Base-by-base conservation (phyloP, 768 basidiomycete genomes). In the Russula griseocarnosa region DNA sequence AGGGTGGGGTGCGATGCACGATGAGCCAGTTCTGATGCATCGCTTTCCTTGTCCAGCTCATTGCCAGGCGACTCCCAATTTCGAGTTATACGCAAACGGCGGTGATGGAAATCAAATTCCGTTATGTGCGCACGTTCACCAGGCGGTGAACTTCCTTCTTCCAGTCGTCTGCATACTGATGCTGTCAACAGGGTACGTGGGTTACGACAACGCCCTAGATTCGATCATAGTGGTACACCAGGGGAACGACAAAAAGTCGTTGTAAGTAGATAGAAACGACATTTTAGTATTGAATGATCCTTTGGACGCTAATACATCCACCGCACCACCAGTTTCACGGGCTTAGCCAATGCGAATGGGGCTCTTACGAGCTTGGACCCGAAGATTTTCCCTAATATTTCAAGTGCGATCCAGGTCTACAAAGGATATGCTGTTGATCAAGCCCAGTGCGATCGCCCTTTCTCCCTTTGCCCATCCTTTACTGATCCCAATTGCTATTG, bases 151-250 rank as follows among this genome's bases (percentile, higher is more conserved):
- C 16, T 16, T 50, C 16, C 13, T 26, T 13, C 7, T 49, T 46
- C 22, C 18, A 6, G 49, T n/a, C 11, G 1, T 22, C n/a, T 50
- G 36, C 34, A 20, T 16, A 30, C 46, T 26, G 20, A 61, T 1
- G 24, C 22, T 2, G 44, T 49, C 54, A 18, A 55, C 34, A 61
- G 59, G 54, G 58, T 50, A 18, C 26, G 83, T 85, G 22, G 85
- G 85, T 3, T 84, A 80, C 65, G 83, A 81, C 76, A 79, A 78
- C 0, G 62, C 73, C 8, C 74, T 78, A 56, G 75, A 81, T 61
- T 74, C 82, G 5, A 77, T 84, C 26, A 77, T 86, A 18, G 83
- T 86, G 11, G 80, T 79, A 1, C 85, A 86, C 67, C 76, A 86
- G 70, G 84, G 85, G 26, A 85, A 84, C 3, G 82, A 86, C 65